Percentiles rank a stretch among this genome's conserved stretches.
These are phyloP conservation scores for Naganishia vaughanmartiniae DNA, from an alignment of 768 basidiomycete species.

Conservation along the genomic window DNA sequence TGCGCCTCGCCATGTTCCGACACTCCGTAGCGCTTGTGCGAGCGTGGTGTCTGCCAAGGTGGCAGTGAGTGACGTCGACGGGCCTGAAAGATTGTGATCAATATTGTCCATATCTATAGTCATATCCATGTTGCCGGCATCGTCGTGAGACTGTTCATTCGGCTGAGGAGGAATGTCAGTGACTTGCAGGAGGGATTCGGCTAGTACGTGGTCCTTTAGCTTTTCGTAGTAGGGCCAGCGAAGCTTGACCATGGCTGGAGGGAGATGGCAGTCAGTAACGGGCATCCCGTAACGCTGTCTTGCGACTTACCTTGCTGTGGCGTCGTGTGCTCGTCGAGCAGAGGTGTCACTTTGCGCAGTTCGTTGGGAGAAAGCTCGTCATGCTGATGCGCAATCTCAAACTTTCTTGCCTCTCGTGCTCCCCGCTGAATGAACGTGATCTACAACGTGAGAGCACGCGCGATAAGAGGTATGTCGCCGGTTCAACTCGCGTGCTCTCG, in stretches of 20 bases:
- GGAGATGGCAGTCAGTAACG: background rate
- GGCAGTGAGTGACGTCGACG: background rate
- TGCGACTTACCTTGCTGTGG: conserved; percentile 7
- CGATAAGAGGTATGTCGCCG: background rate
- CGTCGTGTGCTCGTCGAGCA: background rate
- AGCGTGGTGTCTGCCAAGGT: conserved; percentile 10
- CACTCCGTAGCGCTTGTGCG: conserved; percentile 2
- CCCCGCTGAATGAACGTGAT: conserved; percentile 11
- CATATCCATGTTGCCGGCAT: conserved; percentile 6
- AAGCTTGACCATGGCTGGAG: background rate
- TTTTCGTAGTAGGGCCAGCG: conserved; percentile 21
- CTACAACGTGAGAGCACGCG: background rate
- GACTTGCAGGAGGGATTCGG: background rate
- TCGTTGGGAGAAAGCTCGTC: background rate
- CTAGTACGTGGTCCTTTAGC: background rate
- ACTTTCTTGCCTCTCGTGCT: conserved; percentile 8
- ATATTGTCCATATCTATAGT: background rate
- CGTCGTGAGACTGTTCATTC: background rate
- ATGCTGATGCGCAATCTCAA: background rate
- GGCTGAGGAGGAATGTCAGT: background rate
- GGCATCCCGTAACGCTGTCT: no score
- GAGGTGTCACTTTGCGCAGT: background rate
- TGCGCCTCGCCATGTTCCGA: background rate
- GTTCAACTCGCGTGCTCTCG: background rate
- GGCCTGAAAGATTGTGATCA: background rate